A percentile compares a stretch with the other conserved stretches of the same genome.
These are phyloP conservation scores for Fusarium sp. DNA, from an alignment of 2,329 filamentous ascomycete genomes.

Conservation along the genomic window DNA sequence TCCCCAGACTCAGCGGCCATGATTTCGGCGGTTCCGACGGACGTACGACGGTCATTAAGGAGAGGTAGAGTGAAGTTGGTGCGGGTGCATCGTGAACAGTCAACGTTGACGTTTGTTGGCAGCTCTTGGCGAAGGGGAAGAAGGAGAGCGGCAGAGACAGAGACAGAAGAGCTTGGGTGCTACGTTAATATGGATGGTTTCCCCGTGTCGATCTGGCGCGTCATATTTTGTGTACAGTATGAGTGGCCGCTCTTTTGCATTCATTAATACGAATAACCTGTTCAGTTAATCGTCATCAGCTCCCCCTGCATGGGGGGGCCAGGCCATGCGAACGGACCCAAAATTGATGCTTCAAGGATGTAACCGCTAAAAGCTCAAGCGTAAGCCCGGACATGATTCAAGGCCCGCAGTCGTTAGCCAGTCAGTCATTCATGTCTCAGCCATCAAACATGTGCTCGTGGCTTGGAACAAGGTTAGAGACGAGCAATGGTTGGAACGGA, in stretches of 20 bases:
- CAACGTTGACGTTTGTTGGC: not conserved
- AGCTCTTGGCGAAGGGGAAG: not conserved
- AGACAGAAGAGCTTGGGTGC: not conserved
- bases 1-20: conserved; percentile 21
- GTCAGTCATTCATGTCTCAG: not conserved
- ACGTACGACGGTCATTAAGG: conserved; percentile 18
- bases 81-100: not conserved
- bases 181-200: not conserved
- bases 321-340: not conserved
- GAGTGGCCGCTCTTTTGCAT: not conserved
- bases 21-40: conserved; percentile 10
- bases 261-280: not conserved
- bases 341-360: conserved; percentile 8
- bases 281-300: conserved; percentile 8
- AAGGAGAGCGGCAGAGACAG: not conserved
- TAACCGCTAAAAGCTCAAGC: conserved; percentile 3
- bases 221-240: not conserved
- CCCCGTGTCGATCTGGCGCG: not conserved
- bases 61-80: not conserved
- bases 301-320: not conserved
- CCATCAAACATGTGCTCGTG: not conserved
- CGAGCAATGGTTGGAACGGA: not conserved
- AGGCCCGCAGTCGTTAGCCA: not conserved
- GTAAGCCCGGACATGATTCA: conserved; percentile 6
- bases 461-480: not conserved